Base-by-base conservation (phyloP, 768 basidiomycete species). In the Suillus lakei region DNA sequence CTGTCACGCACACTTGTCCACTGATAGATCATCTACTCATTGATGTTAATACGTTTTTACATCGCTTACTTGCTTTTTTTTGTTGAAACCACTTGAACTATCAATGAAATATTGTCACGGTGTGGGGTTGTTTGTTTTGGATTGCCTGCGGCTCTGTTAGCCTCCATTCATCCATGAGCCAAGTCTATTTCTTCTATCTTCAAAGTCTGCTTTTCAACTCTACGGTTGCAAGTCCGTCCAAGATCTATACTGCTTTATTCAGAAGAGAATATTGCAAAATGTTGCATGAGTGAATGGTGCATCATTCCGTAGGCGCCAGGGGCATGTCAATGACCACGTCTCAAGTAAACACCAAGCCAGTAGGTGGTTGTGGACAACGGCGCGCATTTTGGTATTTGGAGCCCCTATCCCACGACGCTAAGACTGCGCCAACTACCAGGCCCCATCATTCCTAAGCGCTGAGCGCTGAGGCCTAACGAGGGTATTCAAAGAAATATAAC, bases 261-360 rank as follows among this genome's bases (percentile, higher is more conserved):
- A 18, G 67, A 69, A 26, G 62, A 56, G 13, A 74, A 74, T 64
- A 70, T 69, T n/a, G 69, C 72, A 18, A 72, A 51, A 64, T 68
- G 67, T 71, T 72, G 36, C 38, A 4, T 51, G n/a, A 72, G 62
- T 1, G 66, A 63, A 4, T 41, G 34, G n/a, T 65, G 26, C 30
- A 71, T 46, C 2, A 69, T 68, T 32, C 73, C 69, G 70, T 68
- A 71, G 34, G n/a, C n/a, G n/a, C n/a, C n/a, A n/a, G n/a, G n/a
- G n/a, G n/a, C n/a, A n/a, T n/a, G n/a, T n/a, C n/a, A n/a, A n/a
- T n/a, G n/a, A n/a, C n/a, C n/a, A n/a, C 38, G 23, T 48, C 12
- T 48, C 46, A 2, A 48, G 46, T 8, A 4, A 12, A 46, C n/a
- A 46, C 10, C 10, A 46, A 9, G n/a, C 46, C 21, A n/a, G 21